Evolutionary conservation across 2,329 filamentous ascomycete species (phyloP).

Genomic region (Neopestalotiopsis rosae): DNA sequence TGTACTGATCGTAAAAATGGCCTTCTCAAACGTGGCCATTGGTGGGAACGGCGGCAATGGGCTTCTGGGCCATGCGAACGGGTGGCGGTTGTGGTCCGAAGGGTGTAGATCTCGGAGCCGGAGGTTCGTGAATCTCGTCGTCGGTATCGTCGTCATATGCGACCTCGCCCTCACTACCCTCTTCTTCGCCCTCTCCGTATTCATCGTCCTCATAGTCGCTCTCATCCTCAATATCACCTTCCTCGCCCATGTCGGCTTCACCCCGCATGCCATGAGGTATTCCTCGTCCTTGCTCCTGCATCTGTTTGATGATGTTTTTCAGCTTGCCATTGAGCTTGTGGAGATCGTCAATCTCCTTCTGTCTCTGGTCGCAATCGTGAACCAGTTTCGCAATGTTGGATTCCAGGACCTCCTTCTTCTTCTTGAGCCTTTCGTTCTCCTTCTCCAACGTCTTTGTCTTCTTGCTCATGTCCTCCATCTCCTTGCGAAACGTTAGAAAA

Average conservation of each 20-base stretch:
- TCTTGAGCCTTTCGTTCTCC: conserved; percentile 88
- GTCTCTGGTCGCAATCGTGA: conserved; percentile 81
- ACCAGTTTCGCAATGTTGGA: conserved; percentile 98
- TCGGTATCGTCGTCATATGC: conserved; percentile 57
- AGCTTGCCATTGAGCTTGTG: conserved; percentile 89
- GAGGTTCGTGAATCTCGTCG: conserved; percentile 45
- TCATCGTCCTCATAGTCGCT: conserved; percentile 69
- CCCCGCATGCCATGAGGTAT: conserved; percentile 67
- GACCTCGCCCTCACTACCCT: conserved; percentile 41
- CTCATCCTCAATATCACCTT: conserved; percentile 68
- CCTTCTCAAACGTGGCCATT: conserved; percentile 22
- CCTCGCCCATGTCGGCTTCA: conserved; percentile 65
- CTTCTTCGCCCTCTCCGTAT: conserved; percentile 56
- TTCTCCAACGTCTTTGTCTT: conserved; percentile 97
- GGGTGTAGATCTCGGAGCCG: conserved; percentile 9
- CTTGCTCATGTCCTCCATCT: conserved; percentile 99
- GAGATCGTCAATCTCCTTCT: conserved; percentile 78
- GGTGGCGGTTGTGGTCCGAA: conserved; percentile 20
- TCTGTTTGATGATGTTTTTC: conserved; percentile 91
- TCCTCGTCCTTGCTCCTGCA: conserved; percentile 92
- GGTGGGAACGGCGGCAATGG: conserved; percentile 13
- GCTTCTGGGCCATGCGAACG: conserved; percentile 6
- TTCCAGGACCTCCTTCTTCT: conserved; percentile 92
- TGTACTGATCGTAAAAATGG: not conserved
- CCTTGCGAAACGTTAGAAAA: conserved; percentile 95